phyloP scores from a whole-genome alignment of 2,329 filamentous ascomycete species.

The Colletotrichum sp. region DNA sequence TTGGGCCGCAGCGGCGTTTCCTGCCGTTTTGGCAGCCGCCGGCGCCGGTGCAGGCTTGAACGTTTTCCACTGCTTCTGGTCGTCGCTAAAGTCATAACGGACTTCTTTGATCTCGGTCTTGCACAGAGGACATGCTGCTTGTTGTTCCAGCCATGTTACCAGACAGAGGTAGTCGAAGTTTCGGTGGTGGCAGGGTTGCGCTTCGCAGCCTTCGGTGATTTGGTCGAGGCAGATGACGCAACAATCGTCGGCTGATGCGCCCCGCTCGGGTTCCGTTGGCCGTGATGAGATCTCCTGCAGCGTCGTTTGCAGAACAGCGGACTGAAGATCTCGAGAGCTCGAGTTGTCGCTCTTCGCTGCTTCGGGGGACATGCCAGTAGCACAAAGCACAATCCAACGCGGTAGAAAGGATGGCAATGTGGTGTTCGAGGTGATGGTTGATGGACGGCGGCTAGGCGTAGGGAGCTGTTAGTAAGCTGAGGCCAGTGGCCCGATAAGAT shows the following conservation, averaged over 20 bases:
- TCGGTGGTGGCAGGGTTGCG: conserved; percentile 78
- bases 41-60: conserved; percentile 42
- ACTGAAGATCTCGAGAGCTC: conserved; percentile 41
- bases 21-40: neutral
- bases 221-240: conserved; percentile 89
- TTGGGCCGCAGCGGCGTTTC: neutral
- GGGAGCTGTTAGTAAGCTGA: neutral
- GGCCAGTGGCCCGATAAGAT: neutral
- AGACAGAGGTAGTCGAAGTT: conserved; percentile 89
- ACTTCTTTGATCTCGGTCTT: conserved; percentile 62
- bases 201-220: conserved; percentile 73
- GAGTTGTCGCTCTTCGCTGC: neutral
- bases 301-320: conserved; percentile 48
- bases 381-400: neutral
- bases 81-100: conserved; percentile 55
- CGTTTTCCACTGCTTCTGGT: conserved; percentile 55
- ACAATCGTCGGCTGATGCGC: conserved; percentile 37
- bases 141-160: conserved; percentile 78
- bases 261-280: conserved; percentile 14
- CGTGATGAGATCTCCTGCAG: conserved; percentile 43
- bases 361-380: conserved; percentile 14
- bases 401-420: neutral
- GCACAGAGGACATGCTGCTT: conserved; percentile 81
- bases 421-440: neutral
- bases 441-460: neutral